Conservation (phyloP, 345 rosid genomes). For the Melastoma malabathricum region DNA sequence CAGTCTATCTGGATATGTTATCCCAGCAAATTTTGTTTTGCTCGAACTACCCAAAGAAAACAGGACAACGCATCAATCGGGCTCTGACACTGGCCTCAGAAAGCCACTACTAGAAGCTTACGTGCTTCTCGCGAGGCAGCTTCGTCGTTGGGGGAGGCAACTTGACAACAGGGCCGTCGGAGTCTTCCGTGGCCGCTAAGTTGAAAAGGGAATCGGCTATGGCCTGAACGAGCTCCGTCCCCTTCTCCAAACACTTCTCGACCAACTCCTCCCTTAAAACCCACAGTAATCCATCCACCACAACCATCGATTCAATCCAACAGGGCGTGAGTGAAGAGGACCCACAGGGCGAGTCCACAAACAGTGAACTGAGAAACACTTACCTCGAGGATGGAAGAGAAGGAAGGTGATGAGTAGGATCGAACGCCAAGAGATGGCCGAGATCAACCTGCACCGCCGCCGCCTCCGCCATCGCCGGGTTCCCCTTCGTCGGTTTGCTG, state of each 20-base stretch:
- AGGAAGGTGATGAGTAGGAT: neutral
- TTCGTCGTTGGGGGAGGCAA: conserved; percentile 64
- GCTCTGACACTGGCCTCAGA: too few species aligned
- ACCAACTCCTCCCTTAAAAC: conserved; percentile 52
- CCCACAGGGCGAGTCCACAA: too few species aligned
- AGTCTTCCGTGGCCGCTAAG: conserved; percentile 65
- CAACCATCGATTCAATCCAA: too few species aligned
- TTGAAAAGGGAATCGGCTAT: conserved; percentile 51
- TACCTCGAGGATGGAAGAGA: neutral
- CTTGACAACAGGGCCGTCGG: conserved; percentile 65
- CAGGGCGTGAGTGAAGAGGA: too few species aligned
- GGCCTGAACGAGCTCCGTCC: conserved; percentile 61
- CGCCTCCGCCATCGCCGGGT: neutral
- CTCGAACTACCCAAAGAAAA: too few species aligned
- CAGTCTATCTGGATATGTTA: too few species aligned
- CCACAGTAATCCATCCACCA: too few species aligned
- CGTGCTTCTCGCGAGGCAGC: conserved; percentile 85
- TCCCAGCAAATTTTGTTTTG: too few species aligned
- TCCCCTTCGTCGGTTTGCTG: neutral
- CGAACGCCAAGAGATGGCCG: neutral
- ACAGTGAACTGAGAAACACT: too few species aligned
- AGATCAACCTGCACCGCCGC: neutral
- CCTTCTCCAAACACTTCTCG: conserved; percentile 42
- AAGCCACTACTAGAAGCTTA: conserved; percentile 12
- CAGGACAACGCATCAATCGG: too few species aligned